Evolutionary conservation across 495 filamentous ascomycete genomes (phyloP), one percentile per base, ranked within the genome.

Genomic region (Penicillium atrosanguineum): DNA sequence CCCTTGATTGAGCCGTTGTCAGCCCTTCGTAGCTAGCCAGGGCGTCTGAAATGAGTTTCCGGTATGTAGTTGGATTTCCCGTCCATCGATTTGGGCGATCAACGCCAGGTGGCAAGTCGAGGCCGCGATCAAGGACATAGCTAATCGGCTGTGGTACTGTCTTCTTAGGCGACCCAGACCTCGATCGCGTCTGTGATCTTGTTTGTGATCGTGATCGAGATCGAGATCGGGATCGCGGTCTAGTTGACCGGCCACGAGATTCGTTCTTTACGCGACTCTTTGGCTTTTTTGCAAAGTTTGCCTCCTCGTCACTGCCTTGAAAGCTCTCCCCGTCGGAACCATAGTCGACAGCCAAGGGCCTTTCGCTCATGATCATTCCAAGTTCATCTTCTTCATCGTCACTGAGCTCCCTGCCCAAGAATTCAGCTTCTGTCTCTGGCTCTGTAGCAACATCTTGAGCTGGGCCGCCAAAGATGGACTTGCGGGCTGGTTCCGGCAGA

Each of bases 21-120:
- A 1, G 85, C 70, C 16, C 73, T 66, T 7, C 85, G 14, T 34
- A 34, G 11, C 9, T 14, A 15, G 31, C 31, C 4, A 34, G 73
- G 40, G 92, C 89, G 3, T 76, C 58, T 15, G 67, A 69, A 11
- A 85, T 92, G 48, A 80, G 68, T 1, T 60, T 61, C 37, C 68
- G 63, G 86, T 88, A 95, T 29, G 84, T 85, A 26, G 74, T 74
- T 16, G 75, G 53, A 1, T 71, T 54, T 7, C 89, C 89, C 26
- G 23, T 37, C 50, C 59, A 84, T 48, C 75, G 70, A 56, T 85
- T 85, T 19, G 75, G 75, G 14, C 83, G 79, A 31, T 70, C 58
- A 38, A 55, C 45, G 31, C 63, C 60, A 11, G 55, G 50, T 6
- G 56, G 61, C 23, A 60, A 49, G 46, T 67, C 64, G 15, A 57